Evolutionary conservation across 495 filamentous ascomycete species (phyloP).

Genomic region (Penicillium angulare): DNA sequence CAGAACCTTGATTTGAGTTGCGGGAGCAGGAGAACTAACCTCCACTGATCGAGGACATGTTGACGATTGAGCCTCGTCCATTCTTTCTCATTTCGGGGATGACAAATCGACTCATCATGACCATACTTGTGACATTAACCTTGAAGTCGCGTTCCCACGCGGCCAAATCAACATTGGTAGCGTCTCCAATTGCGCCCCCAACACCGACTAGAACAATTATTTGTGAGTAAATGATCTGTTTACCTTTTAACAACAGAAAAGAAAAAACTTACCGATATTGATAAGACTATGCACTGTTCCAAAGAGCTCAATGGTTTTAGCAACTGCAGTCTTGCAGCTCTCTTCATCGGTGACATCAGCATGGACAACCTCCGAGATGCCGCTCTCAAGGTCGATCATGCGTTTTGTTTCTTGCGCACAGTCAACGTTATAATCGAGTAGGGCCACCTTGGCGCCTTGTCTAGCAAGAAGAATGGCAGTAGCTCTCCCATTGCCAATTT

Average conservation of each 20-base stretch:
- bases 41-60: constrained; percentile 50
- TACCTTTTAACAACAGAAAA: too few relatives aligned
- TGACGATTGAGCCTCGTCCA: constrained; percentile 41
- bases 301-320: constrained; percentile 31
- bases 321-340: constrained; percentile 38
- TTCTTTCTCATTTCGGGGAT: constrained; percentile 47
- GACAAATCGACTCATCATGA: constrained; percentile 45
- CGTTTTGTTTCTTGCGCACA: constrained; percentile 3
- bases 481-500: constrained; percentile 6
- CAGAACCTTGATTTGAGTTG: too few relatives aligned
- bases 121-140: constrained; percentile 53
- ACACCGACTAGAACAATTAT: constrained; percentile 34
- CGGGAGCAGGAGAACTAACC: neutral
- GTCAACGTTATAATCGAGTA: constrained; percentile 5
- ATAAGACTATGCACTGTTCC: constrained; percentile 49
- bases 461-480: constrained; percentile 6
- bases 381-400: constrained; percentile 3
- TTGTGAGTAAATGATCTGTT: neutral
- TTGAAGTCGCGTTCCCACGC: constrained; percentile 46
- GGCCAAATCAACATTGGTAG: constrained; percentile 46
- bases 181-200: constrained; percentile 42
- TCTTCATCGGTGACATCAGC: constrained; percentile 38
- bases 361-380: neutral
- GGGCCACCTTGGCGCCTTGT: constrained; percentile 4
- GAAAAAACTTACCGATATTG: constrained; percentile 44